Evolutionary conservation across 768 basidiomycete genomes (phyloP), one percentile per base, ranked within the genome.

Genomic region (Mycena amicta): DNA sequence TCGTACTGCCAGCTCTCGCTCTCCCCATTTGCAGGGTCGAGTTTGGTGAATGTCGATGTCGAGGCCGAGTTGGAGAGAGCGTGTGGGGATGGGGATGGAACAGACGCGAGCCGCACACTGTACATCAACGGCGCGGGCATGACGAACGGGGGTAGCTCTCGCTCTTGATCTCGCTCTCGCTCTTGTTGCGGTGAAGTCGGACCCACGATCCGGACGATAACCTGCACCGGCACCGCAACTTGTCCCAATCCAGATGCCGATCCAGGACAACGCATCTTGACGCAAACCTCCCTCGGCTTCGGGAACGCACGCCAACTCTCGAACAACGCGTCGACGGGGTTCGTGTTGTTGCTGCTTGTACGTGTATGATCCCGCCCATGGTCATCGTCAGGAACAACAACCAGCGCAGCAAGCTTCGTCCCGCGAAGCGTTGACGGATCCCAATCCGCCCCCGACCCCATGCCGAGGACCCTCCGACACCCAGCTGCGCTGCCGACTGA

Each of bases 1-100:
- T 94, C 92, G 65, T 93, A 96, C 75, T 96, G 94, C 94, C 95
- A 97, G 63, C 91, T 93, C 29, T 49, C 47, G 25, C 88, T 88
- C n/a, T n/a, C n/a, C 12, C 83, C 87, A 4, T 88, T 76, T 13
- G 74, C 71, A 0, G 82, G 80, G 41, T 89, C 85, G 15, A 95
- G 79, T 69, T 92, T 90, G 39, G 84, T 85, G 60, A 93, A 93
- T 15, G 43, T 15, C n/a, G n/a, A n/a, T n/a, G n/a, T n/a, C n/a
- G n/a, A n/a, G n/a, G n/a, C n/a, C n/a, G 33, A n/a, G 33, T 18
- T 8, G 18, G 33, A 18, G 33, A 18, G 33, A 8, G 8, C 8
- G 18, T 37, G 33, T 8, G 33, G 12, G 20, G 20, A 6, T 45
- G 15, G 15, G 20, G 8, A 8, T 8, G 47, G 4, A 12, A 4